Percentiles rank a stretch among this genome's conserved stretches.
Evolutionary conservation across 257 asterid genomes (phyloP).

Genomic region (Asclepias syriaca): DNA sequence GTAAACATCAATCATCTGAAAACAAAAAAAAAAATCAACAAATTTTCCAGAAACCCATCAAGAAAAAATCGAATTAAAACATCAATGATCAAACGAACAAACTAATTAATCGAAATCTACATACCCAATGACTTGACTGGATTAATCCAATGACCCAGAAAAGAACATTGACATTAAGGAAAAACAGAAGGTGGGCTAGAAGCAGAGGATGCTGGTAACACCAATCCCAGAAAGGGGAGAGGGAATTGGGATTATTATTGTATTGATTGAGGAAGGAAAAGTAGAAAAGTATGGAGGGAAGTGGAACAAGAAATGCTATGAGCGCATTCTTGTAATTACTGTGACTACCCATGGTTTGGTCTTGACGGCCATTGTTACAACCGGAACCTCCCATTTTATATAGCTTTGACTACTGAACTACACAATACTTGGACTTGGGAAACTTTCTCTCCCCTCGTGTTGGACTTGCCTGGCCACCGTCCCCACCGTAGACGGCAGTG

Average conservation of each 20-base stretch:
- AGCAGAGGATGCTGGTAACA: constrained; percentile 71
- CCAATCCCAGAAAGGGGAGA: constrained; percentile 57
- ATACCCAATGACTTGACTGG: constrained; percentile 91
- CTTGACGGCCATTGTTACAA: not conserved
- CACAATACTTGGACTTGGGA: not conserved
- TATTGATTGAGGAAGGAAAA: constrained; percentile 55
- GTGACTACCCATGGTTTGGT: constrained; percentile 4
- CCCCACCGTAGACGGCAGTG: not conserved
- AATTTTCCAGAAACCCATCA: constrained; percentile 6
- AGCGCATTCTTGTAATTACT: constrained; percentile 50
- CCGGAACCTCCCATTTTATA: constrained; percentile 1
- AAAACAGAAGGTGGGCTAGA: constrained; percentile 60
- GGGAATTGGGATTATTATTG: constrained; percentile 27
- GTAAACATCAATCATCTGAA: constrained; percentile 87
- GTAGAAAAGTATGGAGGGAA: constrained; percentile 77
- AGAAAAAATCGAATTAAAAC: not conserved
- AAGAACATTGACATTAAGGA: constrained; percentile 68
- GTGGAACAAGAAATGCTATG: constrained; percentile 58
- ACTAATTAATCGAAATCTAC: constrained; percentile 1
- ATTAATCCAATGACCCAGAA: constrained; percentile 72
- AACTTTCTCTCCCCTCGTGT: not conserved
- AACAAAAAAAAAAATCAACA: constrained; percentile 19
- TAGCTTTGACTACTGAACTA: not conserved
- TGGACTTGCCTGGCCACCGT: too few relatives aligned
- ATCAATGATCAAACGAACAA: not conserved